These are phyloP conservation scores for Nigrograna mackinnonii DNA, from an alignment of 2,329 filamentous ascomycete species.

Conservation along the genomic window DNA sequence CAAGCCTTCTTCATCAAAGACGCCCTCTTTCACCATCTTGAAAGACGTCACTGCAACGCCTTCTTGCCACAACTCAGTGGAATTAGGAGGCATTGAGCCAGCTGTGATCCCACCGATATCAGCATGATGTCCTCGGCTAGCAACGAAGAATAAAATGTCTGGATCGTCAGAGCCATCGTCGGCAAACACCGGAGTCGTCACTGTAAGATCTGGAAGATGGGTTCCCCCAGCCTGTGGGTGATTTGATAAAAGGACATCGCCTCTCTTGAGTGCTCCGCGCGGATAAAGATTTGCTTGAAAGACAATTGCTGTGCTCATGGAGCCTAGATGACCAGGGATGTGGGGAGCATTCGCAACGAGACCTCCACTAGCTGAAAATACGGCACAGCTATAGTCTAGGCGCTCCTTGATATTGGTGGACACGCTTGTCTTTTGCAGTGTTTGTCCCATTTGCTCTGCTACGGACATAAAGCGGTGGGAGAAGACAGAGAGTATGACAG, in stretches of 20 bases:
- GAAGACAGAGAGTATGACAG: conserved; percentile 11
- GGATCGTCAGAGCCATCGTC: not conserved
- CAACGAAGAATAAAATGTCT: not conserved
- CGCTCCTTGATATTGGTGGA: conserved; percentile 1
- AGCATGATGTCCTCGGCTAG: not conserved
- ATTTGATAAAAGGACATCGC: not conserved
- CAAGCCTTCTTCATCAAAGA: not conserved
- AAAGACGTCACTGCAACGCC: not conserved
- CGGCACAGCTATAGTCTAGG: not conserved
- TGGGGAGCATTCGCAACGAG: conserved; percentile 1
- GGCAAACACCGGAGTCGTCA: not conserved
- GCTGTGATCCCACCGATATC: not conserved
- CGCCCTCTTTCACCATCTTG: not conserved
- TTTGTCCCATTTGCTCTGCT: conserved; percentile 1
- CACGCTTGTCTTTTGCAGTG: not conserved
- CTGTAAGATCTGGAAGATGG: not conserved
- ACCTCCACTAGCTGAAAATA: not conserved
- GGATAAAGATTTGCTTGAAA: conserved; percentile 1
- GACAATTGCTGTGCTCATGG: not conserved
- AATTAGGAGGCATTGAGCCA: not conserved
- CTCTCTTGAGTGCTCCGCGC: not conserved
- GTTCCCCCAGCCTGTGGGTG: not conserved
- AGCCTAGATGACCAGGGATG: not conserved
- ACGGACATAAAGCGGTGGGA: conserved; percentile 1
- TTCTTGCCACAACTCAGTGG: not conserved